Evolutionary conservation across 768 basidiomycete genomes (phyloP).

Genomic region (Filobasidium floriforme): DNA sequence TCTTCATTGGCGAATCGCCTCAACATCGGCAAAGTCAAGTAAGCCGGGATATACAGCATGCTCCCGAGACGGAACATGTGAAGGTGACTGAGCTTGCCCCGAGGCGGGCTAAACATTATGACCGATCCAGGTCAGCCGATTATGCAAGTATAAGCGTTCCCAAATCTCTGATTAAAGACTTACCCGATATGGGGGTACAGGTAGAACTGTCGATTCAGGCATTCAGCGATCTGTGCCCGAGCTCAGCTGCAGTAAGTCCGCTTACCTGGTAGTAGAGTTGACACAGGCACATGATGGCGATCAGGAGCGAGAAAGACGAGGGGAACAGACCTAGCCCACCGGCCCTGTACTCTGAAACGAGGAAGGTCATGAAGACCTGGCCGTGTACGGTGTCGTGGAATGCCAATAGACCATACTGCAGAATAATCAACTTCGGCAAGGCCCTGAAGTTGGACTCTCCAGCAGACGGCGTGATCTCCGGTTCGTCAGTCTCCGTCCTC

Average conservation of each 20-base stretch:
- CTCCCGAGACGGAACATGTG: slow-evolving; percentile 50
- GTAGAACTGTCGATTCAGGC: slow-evolving; percentile 37
- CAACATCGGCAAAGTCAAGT: slow-evolving; percentile 71
- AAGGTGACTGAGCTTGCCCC: slow-evolving; percentile 44
- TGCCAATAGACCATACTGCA: slow-evolving; percentile 50
- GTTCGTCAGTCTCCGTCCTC: slow-evolving; percentile 43
- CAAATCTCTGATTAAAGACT: background rate
- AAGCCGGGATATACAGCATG: slow-evolving; percentile 78
- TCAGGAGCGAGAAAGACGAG: slow-evolving; percentile 83
- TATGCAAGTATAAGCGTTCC: background rate
- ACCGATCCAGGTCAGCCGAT: background rate
- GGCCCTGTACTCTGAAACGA: slow-evolving; percentile 69
- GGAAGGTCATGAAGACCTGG: slow-evolving; percentile 83
- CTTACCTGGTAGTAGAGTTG: slow-evolving; percentile 89
- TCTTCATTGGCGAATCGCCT: slow-evolving; percentile 58
- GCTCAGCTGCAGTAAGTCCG: background rate
- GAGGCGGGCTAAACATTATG: slow-evolving; percentile 36
- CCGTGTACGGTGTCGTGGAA: slow-evolving; percentile 57
- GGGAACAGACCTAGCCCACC: slow-evolving; percentile 91
- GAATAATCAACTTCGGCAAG: slow-evolving; percentile 73
- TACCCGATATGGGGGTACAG: slow-evolving; percentile 45
- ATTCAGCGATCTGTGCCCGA: no score
- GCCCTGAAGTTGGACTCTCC: slow-evolving; percentile 54
- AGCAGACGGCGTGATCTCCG: background rate
- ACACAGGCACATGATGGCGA: slow-evolving; percentile 78